Evolutionary conservation across 371 early-diverging fungal species (phyloP).

Genomic region (Phascolomyces articulosus): DNA sequence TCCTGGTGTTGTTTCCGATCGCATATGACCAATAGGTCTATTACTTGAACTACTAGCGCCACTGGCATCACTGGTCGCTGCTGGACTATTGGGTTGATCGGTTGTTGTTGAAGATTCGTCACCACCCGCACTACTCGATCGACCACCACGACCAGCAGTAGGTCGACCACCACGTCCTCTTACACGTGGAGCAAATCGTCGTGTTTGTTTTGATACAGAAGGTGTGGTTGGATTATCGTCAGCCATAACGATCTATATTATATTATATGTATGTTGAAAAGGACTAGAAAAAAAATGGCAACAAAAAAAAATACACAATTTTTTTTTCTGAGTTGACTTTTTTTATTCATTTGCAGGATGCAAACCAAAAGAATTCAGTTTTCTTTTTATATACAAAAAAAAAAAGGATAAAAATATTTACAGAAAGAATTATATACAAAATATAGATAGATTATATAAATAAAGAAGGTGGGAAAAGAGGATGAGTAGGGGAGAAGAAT

Average conservation of each 20-base stretch:
- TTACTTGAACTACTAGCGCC: background rate
- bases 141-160: slow-evolving; percentile 4
- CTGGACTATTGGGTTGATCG: background rate
- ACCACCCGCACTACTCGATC: background rate
- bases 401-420: too few relatives aligned
- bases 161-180: slow-evolving; percentile 22
- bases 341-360: too few relatives aligned
- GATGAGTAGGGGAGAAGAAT: too few relatives aligned
- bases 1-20: slow-evolving; percentile 31
- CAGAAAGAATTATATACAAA: too few relatives aligned
- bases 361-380: too few relatives aligned
- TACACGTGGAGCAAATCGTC: slow-evolving; percentile 41
- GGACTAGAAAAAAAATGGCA: background rate
- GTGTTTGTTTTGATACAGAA: slow-evolving; percentile 35
- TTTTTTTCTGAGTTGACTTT: too few relatives aligned
- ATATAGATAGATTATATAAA: too few relatives aligned
- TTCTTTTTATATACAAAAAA: too few relatives aligned
- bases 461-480: too few relatives aligned
- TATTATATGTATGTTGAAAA: background rate
- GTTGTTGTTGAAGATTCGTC: slow-evolving; percentile 3
- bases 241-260: slow-evolving; percentile 1
- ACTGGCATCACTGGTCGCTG: background rate
- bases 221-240: slow-evolving; percentile 24
- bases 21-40: slow-evolving; percentile 38
- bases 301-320: too few relatives aligned